Conservation (phyloP, 345 rosid species). For the Eucalyptus albens region DNA sequence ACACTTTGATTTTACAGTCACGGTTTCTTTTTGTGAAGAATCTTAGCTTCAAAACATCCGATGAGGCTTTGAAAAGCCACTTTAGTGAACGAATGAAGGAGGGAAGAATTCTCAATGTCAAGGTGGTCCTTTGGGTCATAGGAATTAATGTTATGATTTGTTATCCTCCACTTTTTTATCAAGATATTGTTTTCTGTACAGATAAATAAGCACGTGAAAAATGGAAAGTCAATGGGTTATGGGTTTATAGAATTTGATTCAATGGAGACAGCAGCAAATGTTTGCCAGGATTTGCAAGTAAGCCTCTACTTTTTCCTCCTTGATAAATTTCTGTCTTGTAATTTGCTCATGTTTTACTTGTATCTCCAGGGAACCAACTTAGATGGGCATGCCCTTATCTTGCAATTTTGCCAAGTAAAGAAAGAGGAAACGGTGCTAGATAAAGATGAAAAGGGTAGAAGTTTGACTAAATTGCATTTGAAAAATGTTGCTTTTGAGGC, state of each 20-base stretch:
- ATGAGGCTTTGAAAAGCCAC: conserved; percentile 68
- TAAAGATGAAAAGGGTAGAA: not conserved
- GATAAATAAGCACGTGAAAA: conserved; percentile 75
- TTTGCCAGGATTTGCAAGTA: conserved; percentile 71
- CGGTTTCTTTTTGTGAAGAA: conserved; percentile 73
- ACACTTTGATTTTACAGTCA: conserved; percentile 36
- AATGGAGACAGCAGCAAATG: conserved; percentile 55
- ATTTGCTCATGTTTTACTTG: not conserved
- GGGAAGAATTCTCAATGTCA: conserved; percentile 64
- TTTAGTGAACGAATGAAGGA: conserved; percentile 46
- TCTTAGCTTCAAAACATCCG: conserved; percentile 78
- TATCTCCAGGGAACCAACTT: conserved; percentile 61
- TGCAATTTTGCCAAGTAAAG: conserved; percentile 34
- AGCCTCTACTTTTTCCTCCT: not conserved
- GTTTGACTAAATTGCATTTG: not conserved
- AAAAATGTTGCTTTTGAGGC: not conserved
- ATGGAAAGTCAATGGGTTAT: conserved; percentile 87
- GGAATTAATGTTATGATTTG: not conserved
- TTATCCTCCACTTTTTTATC: not conserved
- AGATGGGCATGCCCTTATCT: conserved; percentile 82
- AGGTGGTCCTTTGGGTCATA: conserved; percentile 30
- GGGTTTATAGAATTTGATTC: conserved; percentile 91
- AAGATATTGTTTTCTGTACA: conserved; percentile 9
- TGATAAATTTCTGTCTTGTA: not conserved
- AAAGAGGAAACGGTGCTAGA: not conserved